Evolutionary conservation across 495 filamentous ascomycete genomes (phyloP).

Genomic region (Penicillium mononematosum): DNA sequence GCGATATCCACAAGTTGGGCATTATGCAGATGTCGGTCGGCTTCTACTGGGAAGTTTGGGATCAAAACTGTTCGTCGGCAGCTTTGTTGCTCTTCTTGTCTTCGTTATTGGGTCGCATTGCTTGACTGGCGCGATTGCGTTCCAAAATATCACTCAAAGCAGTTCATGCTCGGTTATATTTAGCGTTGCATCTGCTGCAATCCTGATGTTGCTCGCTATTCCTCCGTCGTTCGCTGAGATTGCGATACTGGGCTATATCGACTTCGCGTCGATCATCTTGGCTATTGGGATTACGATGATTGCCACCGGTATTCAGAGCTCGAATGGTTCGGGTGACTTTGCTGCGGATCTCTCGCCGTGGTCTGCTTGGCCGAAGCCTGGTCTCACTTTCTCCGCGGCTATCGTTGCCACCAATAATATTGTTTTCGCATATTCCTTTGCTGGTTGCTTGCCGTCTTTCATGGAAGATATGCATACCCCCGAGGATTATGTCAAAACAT

Average conservation of each 20-base stretch:
- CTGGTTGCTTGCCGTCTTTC: constrained; percentile 64
- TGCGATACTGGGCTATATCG: constrained; percentile 58
- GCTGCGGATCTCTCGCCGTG: constrained; percentile 23
- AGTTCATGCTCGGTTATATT: constrained; percentile 62
- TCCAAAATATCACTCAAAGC: constrained; percentile 58
- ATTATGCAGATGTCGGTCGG: constrained; percentile 64
- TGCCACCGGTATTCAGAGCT: constrained; percentile 51
- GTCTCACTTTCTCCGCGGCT: constrained; percentile 30
- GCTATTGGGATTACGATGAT: constrained; percentile 69
- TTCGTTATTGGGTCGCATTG: constrained; percentile 71
- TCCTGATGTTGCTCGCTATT: constrained; percentile 58
- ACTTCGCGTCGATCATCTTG: constrained; percentile 59
- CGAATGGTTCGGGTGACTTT: constrained; percentile 23
- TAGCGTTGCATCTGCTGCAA: constrained; percentile 55
- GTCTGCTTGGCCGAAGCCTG: constrained; percentile 33
- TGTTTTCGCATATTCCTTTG: constrained; percentile 61
- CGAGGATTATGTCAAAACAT: constrained; percentile 57
- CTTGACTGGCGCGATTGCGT: constrained; percentile 65
- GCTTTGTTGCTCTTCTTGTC: constrained; percentile 58
- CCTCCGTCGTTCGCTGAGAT: constrained; percentile 53
- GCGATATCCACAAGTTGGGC: constrained; percentile 59
- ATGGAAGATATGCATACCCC: constrained; percentile 71
- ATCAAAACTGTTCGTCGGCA: constrained; percentile 56
- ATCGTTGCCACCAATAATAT: constrained; percentile 67
- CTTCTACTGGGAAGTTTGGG: constrained; percentile 59